A percentile compares a stretch with the other conserved stretches of the same genome.
These are phyloP conservation scores for Suhomyces taliae DNA, from an alignment of 1,139 yeast genomes.

Conservation along the genomic window DNA sequence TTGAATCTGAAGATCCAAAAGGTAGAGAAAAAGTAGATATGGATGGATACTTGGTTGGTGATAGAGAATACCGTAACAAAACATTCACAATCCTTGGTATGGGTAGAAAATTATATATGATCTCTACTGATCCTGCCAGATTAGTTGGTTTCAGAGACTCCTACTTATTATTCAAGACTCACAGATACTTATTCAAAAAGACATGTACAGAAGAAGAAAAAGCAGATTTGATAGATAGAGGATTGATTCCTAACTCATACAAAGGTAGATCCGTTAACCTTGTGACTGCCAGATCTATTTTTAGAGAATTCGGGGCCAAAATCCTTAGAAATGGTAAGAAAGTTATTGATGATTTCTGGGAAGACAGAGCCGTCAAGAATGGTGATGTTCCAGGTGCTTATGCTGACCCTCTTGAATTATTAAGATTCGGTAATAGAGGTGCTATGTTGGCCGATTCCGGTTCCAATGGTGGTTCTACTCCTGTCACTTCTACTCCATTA, in stretches of 20 bases:
- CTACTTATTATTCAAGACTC: constrained; percentile 85
- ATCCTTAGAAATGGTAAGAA: constrained; percentile 78
- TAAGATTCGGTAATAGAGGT: constrained; percentile 19
- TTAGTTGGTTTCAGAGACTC: constrained; percentile 94
- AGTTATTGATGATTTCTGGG: constrained; percentile 89
- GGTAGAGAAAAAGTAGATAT: constrained; percentile 76
- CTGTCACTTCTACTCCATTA: constrained; percentile 41
- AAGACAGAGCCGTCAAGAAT: constrained; percentile 61
- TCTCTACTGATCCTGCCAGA: constrained; percentile 94
- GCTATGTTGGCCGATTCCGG: constrained; percentile 14
- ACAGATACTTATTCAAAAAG: constrained; percentile 68
- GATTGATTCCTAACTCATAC: constrained; percentile 84
- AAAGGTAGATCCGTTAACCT: constrained; percentile 87
- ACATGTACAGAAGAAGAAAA: constrained; percentile 78
- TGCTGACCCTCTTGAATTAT: constrained; percentile 69
- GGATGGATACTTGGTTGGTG: constrained; percentile 70
- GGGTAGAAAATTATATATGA: constrained; percentile 78
- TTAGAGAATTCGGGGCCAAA: constrained; percentile 88
- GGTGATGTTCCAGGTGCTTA: constrained; percentile 80
- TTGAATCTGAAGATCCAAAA: constrained; percentile 72
- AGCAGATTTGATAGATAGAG: constrained; percentile 76
- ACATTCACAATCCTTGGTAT: constrained; percentile 76
- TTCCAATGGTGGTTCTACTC: constrained; percentile 24
- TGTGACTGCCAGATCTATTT: constrained; percentile 88
- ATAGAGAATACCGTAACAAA: constrained; percentile 76